phyloP scores from a whole-genome alignment of 1,284 basidiomycete genomes.

The Austroboletus niveus region DNA sequence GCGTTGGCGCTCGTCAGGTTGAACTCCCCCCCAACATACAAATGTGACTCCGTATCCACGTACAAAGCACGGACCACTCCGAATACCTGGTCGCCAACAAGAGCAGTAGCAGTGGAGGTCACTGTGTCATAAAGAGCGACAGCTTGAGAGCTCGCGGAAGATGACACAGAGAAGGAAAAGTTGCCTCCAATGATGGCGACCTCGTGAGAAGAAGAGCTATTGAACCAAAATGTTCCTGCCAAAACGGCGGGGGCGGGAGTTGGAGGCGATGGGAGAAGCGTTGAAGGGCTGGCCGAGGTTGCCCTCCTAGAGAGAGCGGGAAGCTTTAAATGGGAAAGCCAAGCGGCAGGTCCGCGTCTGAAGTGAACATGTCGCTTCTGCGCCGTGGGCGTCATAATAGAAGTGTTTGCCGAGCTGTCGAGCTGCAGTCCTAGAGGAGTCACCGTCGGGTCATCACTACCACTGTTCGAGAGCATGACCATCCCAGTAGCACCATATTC shows the following conservation, averaged over 20 bases:
- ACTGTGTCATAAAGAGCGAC: constrained; percentile 75
- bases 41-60: constrained; percentile 56
- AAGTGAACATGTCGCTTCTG: constrained; percentile 39
- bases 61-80: constrained; percentile 75
- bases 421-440: constrained; percentile 59
- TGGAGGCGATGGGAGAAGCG: constrained; percentile 55
- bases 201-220: constrained; percentile 63
- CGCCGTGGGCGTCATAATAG: constrained; percentile 26
- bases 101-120: constrained; percentile 48
- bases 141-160: constrained; percentile 47
- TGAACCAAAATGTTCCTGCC: constrained; percentile 89
- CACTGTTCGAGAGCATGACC: constrained; percentile 66
- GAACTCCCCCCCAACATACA: constrained; percentile 85
- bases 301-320: constrained; percentile 56
- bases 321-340: constrained; percentile 51
- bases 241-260: constrained; percentile 78
- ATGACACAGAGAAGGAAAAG: constrained; percentile 64
- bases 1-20: constrained; percentile 51
- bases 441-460: constrained; percentile 47
- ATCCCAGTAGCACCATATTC: constrained; percentile 71
- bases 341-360: constrained; percentile 40
- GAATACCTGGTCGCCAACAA: constrained; percentile 59
- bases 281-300: constrained; percentile 37
- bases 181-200: constrained; percentile 88
- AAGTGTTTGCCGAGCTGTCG: constrained; percentile 33